A percentile compares a stretch with the other conserved stretches of the same genome.
Evolutionary conservation across 306 rosid genomes (phyloP).

Genomic region (Elaeagnus macrophylla): DNA sequence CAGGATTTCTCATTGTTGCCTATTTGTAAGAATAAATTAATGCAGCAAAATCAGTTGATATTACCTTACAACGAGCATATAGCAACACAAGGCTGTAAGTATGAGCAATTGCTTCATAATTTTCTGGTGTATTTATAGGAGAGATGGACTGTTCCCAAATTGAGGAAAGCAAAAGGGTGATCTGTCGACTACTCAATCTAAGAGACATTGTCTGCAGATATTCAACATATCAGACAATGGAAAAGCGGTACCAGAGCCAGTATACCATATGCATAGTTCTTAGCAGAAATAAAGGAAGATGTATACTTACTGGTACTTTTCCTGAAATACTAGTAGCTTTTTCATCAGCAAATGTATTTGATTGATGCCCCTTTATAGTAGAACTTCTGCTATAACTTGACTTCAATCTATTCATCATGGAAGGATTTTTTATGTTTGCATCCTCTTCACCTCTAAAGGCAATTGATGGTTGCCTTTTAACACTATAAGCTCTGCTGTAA

Average conservation of each 20-base stretch:
- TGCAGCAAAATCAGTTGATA: too few species aligned
- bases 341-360: constrained; percentile 11
- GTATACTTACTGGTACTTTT: constrained; percentile 21
- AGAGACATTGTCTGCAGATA: constrained; percentile 33
- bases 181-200: constrained; percentile 60
- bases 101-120: constrained; percentile 72
- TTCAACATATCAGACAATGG: constrained; percentile 3
- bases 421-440: constrained; percentile 20
- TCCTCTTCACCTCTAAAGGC: constrained; percentile 18
- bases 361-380: constrained; percentile 31
- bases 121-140: constrained; percentile 61
- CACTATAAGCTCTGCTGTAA: constrained; percentile 39
- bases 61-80: constrained; percentile 66
- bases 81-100: constrained; percentile 62
- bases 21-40: too few species aligned
- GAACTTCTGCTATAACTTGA: constrained; percentile 43
- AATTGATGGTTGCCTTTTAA: constrained; percentile 22
- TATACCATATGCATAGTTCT: not conserved
- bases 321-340: constrained; percentile 13
- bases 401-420: constrained; percentile 46
- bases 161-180: constrained; percentile 59
- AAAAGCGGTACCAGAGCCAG: constrained; percentile 1
- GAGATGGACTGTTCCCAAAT: constrained; percentile 73
- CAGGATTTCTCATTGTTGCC: too few species aligned
- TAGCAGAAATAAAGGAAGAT: not conserved